These are phyloP conservation scores for Gliomastix tumulicola DNA, from an alignment of 2,329 filamentous ascomycete species.

Conservation along the genomic window DNA sequence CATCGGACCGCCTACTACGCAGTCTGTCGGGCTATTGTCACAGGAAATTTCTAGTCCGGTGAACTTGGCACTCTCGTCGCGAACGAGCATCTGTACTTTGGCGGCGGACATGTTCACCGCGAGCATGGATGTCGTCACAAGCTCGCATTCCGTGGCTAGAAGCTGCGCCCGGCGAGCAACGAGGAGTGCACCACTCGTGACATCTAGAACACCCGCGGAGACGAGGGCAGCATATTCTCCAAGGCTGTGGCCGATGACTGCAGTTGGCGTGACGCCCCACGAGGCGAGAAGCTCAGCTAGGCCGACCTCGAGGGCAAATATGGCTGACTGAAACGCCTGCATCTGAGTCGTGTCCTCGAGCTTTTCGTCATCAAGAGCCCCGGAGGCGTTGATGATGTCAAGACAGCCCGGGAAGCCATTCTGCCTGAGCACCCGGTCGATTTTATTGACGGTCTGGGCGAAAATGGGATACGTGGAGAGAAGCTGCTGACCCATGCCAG, in stretches of 20 bases:
- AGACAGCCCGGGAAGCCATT: too few relatives aligned
- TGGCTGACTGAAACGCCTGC: too few relatives aligned
- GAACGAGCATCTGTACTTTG: neutral
- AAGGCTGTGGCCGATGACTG: constrained; percentile 45
- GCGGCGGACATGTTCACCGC: constrained; percentile 13
- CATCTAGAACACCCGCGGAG: constrained; percentile 55
- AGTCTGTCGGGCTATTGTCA: neutral
- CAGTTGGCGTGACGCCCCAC: constrained; percentile 30
- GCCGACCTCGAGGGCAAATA: constrained; percentile 27
- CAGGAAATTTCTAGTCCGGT: neutral
- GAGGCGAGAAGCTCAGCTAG: constrained; percentile 31
- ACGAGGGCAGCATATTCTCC: constrained; percentile 57
- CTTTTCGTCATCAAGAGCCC: too few relatives aligned
- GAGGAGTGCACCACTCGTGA: constrained; percentile 52
- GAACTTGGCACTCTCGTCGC: too few relatives aligned
- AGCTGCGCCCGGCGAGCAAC: constrained; percentile 53
- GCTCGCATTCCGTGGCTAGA: constrained; percentile 45
- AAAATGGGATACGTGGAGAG: too few relatives aligned
- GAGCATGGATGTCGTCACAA: constrained; percentile 23
- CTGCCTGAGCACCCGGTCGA: too few relatives aligned
- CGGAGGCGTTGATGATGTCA: too few relatives aligned
- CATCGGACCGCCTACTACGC: neutral
- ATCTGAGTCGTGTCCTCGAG: too few relatives aligned
- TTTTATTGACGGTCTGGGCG: too few relatives aligned
- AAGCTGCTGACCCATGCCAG: too few relatives aligned